Evolutionary conservation across 2,329 filamentous ascomycete genomes (phyloP), one percentile per base, ranked within the genome.

Genomic region (Sclerotinia nivalis): DNA sequence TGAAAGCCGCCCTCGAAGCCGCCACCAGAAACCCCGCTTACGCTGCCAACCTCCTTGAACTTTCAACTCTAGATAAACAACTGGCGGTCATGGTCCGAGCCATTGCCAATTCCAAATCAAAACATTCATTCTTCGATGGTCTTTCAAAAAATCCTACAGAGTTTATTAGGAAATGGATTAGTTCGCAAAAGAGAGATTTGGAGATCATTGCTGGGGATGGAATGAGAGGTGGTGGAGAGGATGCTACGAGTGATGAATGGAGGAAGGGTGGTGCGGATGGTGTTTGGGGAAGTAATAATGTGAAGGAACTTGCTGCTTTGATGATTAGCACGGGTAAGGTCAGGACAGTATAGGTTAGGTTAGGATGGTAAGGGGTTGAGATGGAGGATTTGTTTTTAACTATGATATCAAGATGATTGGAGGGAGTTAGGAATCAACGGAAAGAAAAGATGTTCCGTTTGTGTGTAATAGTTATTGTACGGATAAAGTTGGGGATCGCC

Each of bases 141-240:
- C 84, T 98, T 73, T 88, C 89, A 71, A 88, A 91, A 73, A 93
- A 97, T 75, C 96, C 96, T 0, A 90, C 92, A 22, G 88, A 86
- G 18, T 98, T 98, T 76, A 85, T 97, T 71, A 89, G 88, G 73
- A 89, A 92, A 77, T 99, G 96, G 96, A 85, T 97, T 66, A 93
- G 90, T 76, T 95, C 91, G 22, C 96, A 99, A 83, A 93, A 93
- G 81, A 86, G 82, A 84, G 77, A 78, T 71, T 69, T 78, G 69
- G 77, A 78, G 52, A 71, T 78, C 13, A 74, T 78, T 55, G 58
- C 71, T 56, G 75, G 76, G 28, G 75, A 77, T 70, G 76, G 73
- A 31, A 69, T 83, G 82, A 55, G 85, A 84, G 83, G 91, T 81
- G 83, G 86, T 49, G 83, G 85, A 59, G 85, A 88, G 73, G 82